Evolutionary conservation across 768 basidiomycete genomes (phyloP).

Genomic region (Suillus ampliporus): DNA sequence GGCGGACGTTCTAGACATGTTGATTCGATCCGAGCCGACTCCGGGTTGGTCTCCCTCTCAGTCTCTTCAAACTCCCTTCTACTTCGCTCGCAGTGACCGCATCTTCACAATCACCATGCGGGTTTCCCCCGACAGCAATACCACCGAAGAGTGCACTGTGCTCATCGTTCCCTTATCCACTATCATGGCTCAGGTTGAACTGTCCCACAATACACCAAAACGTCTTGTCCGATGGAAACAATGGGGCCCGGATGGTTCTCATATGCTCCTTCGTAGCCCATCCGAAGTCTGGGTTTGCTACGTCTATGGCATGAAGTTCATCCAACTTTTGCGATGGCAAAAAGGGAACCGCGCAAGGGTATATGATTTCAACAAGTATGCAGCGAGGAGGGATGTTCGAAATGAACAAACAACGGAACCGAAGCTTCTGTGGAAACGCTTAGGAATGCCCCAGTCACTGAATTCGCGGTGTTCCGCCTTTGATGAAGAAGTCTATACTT

Average conservation of each 20-base stretch:
- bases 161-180: slow-evolving; percentile 40
- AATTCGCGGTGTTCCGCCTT: slow-evolving; percentile 24
- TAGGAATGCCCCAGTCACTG: slow-evolving; percentile 18
- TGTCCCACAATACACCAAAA: slow-evolving; percentile 10
- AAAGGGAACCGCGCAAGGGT: slow-evolving; percentile 24
- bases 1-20: slow-evolving; percentile 23
- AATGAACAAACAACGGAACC: slow-evolving; percentile 12
- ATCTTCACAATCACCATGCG: slow-evolving; percentile 39
- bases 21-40: slow-evolving; percentile 40
- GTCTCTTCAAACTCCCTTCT: slow-evolving; percentile 24
- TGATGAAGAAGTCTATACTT: slow-evolving; percentile 28
- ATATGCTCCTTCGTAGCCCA: slow-evolving; percentile 33
- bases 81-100: slow-evolving; percentile 31
- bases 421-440: slow-evolving; percentile 22
- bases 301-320: slow-evolving; percentile 40
- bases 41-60: slow-evolving; percentile 30
- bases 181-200: slow-evolving; percentile 30
- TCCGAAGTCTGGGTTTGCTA: slow-evolving; percentile 43
- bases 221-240: slow-evolving; percentile 29
- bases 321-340: slow-evolving; percentile 31
- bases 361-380: slow-evolving; percentile 41
- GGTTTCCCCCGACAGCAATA: slow-evolving; percentile 11
- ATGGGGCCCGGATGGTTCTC: slow-evolving; percentile 40
- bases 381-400: slow-evolving; percentile 21
- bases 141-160: slow-evolving; percentile 21